These are phyloP conservation scores for Pyrus hybrid DNA, from an alignment of 331 rosid species.

Conservation along the genomic window DNA sequence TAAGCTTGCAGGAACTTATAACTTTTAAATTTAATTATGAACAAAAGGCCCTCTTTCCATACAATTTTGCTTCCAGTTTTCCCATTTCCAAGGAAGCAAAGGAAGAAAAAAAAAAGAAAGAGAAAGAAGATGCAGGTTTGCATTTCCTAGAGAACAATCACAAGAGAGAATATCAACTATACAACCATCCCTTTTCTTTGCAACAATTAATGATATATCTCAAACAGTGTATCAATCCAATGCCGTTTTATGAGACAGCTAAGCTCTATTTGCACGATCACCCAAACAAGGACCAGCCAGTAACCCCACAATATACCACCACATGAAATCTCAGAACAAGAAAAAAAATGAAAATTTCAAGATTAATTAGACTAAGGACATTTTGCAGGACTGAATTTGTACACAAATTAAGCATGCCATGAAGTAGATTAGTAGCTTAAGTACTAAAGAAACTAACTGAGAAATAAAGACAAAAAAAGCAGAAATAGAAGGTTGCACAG, in stretches of 20 bases:
- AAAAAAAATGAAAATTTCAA: neutral
- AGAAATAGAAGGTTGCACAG: neutral
- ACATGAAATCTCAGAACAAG: neutral
- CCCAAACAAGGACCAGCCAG: neutral
- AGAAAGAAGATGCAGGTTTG: neutral
- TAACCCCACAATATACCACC: neutral
- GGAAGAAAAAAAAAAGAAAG: neutral
- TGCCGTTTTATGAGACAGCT: neutral
- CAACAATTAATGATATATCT: neutral
- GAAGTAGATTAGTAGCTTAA: too few species aligned
- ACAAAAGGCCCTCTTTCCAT: neutral
- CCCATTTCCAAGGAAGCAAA: neutral
- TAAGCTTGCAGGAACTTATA: neutral
- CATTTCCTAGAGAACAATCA: slow-evolving; percentile 16
- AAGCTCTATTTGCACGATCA: neutral
- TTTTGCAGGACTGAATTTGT: too few species aligned
- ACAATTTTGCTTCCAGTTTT: neutral
- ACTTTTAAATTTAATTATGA: neutral
- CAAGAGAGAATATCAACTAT: neutral
- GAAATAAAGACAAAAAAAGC: neutral
- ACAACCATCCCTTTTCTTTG: neutral
- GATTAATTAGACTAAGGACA: neutral
- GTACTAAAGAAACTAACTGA: neutral
- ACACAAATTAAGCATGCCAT: too few species aligned
- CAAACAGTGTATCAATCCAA: neutral